These are phyloP conservation scores for Bimuria novae-zelandiae DNA, from an alignment of 2,329 filamentous ascomycete species.

Conservation along the genomic window DNA sequence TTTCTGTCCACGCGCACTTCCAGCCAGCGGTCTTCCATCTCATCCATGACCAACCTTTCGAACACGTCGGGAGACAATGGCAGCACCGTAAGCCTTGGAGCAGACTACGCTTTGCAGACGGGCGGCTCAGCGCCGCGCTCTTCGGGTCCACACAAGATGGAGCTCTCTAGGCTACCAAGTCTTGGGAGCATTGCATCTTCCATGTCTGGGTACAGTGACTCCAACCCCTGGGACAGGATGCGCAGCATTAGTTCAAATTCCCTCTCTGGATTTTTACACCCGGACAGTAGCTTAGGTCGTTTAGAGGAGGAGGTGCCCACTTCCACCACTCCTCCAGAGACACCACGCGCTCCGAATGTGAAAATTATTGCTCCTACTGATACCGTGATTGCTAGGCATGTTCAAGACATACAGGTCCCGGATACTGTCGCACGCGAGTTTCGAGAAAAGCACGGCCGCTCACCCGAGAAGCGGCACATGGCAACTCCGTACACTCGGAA, in stretches of 20 bases:
- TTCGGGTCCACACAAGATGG: conserved; percentile 53
- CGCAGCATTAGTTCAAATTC: conserved; percentile 47
- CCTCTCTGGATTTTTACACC: conserved; percentile 34
- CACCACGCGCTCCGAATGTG: conserved; percentile 66
- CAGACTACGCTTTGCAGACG: conserved; percentile 81
- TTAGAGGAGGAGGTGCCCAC: conserved; percentile 63
- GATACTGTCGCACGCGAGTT: conserved; percentile 88
- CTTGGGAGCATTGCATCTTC: conserved; percentile 88
- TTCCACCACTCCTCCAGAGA: conserved; percentile 62
- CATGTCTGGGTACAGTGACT: conserved; percentile 59
- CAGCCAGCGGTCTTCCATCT: conserved; percentile 63
- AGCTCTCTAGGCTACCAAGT: conserved; percentile 76
- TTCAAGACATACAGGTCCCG: conserved; percentile 88
- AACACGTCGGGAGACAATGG: conserved; percentile 63
- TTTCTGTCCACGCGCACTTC: conserved; percentile 61
- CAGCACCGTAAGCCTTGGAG: conserved; percentile 76
- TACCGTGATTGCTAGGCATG: conserved; percentile 84
- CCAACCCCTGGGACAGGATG: conserved; percentile 49
- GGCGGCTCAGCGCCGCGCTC: conserved; percentile 70
- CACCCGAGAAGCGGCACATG: conserved; percentile 60
- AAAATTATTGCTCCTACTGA: conserved; percentile 71
- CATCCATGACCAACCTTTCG: conserved; percentile 59
- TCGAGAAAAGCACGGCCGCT: conserved; percentile 71
- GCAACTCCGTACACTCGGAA: conserved; percentile 45
- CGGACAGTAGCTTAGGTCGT: conserved; percentile 57